Conservation (phyloP, 495 filamentous ascomycete species). For the Rhizodiscina lignyota region DNA sequence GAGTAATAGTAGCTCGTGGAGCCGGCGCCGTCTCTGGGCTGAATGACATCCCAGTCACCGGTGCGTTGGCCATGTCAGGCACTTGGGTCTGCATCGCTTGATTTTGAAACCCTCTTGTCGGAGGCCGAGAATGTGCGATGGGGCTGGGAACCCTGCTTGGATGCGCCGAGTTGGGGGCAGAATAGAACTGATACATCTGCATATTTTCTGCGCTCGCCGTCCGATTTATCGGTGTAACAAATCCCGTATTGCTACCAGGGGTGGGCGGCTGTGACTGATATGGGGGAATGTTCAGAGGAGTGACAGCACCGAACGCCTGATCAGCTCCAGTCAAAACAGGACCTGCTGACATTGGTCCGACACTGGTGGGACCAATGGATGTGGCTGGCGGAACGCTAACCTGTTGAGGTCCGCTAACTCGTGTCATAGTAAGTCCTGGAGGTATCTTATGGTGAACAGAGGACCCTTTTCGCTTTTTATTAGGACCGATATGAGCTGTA, state of each 20-base stretch:
- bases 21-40: background rate
- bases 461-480: slow-evolving; percentile 64
- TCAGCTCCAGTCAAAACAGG: too few relatives aligned
- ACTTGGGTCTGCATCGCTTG: background rate
- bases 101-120: background rate
- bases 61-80: background rate
- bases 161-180: slow-evolving; percentile 49
- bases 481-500: slow-evolving; percentile 38
- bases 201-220: too few relatives aligned
- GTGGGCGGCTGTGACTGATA: too few relatives aligned
- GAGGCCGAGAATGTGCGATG: slow-evolving; percentile 2
- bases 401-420: slow-evolving; percentile 33
- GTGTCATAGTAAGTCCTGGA: slow-evolving; percentile 62
- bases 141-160: slow-evolving; percentile 35
- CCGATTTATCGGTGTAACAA: slow-evolving; percentile 32
- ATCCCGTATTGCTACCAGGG: slow-evolving; percentile 40
- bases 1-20: slow-evolving; percentile 45
- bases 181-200: slow-evolving; percentile 39
- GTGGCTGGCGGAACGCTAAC: too few relatives aligned
- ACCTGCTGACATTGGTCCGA: too few relatives aligned
- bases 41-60: background rate
- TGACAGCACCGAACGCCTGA: too few relatives aligned
- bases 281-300: too few relatives aligned
- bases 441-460: slow-evolving; percentile 43
- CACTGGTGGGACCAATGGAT: too few relatives aligned